Evolutionary conservation across 352 stramenopile genomes (phyloP), one percentile per base, ranked within the genome.

Genomic region (Globisporangium emineosum): DNA sequence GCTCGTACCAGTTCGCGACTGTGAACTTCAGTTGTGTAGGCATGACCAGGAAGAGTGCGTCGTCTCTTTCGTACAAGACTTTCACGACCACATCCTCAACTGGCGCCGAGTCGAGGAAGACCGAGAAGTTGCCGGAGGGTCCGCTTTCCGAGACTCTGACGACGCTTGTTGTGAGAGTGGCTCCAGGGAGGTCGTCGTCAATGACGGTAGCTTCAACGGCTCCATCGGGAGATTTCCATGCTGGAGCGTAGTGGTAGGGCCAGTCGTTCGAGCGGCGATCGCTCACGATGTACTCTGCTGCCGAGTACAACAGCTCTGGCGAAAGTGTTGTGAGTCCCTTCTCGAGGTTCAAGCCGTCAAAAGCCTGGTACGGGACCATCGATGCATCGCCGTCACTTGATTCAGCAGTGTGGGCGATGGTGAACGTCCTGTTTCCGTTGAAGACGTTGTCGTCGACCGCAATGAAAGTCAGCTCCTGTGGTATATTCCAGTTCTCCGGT

Each of bases 151-250:
- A 72, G 8, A 79, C 67, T 2, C 73, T 30, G 45, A 90, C 67
- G 7, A 70, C 35, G 15, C 72, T 79, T 6, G 52, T 9, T 0
- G 79, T 86, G 8, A 90, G 54, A 8, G 81, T 88, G 29, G 89
- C 62, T 17, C 81, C 83, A 29, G 83, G 81, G 7, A 89, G 49
- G 68, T 92, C 83, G 40, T 92, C 83, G 51, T 92, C 83, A n/a
- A 83, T 52, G 3, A 83, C 63, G 7, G 57, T 29, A 9, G 81
- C 72, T 32, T 75, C 29, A 32, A 90, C 49, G 0, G 42, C 67
- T 19, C 81, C 81, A n/a, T 60, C 64, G 5, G 33, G 32, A 57
- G 79, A 87, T 21, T 61, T 68, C 69, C 75, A 85, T 49, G 60
- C 53, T 0, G 70, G 52, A 45, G 25, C 64, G 50, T 74, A 77